phyloP scores from a whole-genome alignment of 2,329 filamentous ascomycete genomes.

The Exserohilum rostratum region DNA sequence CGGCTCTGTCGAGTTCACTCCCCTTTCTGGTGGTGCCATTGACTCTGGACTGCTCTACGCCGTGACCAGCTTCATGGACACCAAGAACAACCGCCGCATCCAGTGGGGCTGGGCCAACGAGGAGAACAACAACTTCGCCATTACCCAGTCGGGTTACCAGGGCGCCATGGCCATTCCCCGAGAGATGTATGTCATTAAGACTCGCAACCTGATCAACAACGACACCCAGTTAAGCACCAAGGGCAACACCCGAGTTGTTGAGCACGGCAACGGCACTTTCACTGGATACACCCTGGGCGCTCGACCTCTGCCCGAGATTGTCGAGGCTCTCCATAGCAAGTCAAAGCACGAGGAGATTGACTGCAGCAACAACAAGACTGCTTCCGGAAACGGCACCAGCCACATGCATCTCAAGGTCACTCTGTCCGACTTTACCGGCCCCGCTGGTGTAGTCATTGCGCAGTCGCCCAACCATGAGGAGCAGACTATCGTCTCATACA shows the following conservation, averaged over 20 bases:
- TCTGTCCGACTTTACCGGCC: slow-evolving; percentile 47
- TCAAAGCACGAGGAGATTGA: slow-evolving; percentile 31
- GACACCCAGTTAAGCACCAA: slow-evolving; percentile 42
- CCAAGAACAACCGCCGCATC: slow-evolving; percentile 56
- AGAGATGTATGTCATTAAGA: slow-evolving; percentile 56
- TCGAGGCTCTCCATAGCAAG: slow-evolving; percentile 46
- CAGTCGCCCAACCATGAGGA: slow-evolving; percentile 53
- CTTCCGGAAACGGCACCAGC: slow-evolving; percentile 38
- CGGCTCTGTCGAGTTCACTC: slow-evolving; percentile 53
- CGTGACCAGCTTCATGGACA: slow-evolving; percentile 55
- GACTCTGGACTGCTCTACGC: slow-evolving; percentile 56
- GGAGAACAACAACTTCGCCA: slow-evolving; percentile 51
- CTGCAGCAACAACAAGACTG: slow-evolving; percentile 27
- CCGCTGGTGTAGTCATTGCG: slow-evolving; percentile 52
- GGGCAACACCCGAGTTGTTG: slow-evolving; percentile 46
- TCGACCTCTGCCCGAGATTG: slow-evolving; percentile 53
- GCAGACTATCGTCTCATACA: slow-evolving; percentile 54
- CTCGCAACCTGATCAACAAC: slow-evolving; percentile 46
- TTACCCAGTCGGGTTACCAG: slow-evolving; percentile 53
- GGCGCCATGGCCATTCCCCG: slow-evolving; percentile 53
- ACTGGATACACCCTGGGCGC: slow-evolving; percentile 54
- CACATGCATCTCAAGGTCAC: slow-evolving; percentile 52
- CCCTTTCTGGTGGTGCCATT: slow-evolving; percentile 51
- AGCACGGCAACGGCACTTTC: slow-evolving; percentile 48
- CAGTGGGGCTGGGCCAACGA: slow-evolving; percentile 57